Conservation (phyloP, 306 rosid species). For the Inga laurina region DNA sequence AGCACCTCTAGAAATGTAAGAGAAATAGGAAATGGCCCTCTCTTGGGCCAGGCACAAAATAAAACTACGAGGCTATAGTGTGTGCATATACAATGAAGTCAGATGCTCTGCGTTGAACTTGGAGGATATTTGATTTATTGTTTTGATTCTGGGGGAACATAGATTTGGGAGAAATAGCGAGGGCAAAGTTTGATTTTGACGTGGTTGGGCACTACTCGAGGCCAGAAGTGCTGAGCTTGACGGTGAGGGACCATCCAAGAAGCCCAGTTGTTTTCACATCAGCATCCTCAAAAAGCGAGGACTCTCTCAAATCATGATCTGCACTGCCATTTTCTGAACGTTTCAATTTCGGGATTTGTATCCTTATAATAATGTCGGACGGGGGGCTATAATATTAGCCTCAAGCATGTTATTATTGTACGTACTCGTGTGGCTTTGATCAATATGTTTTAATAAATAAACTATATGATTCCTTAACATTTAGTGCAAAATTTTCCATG, state of each 20-base stretch:
- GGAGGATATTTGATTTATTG: neutral
- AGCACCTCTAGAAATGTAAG: too few relatives aligned
- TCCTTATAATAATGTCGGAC: neutral
- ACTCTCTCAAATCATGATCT: slow-evolving; percentile 32
- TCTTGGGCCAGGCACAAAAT: too few relatives aligned
- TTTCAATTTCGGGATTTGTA: slow-evolving; percentile 7
- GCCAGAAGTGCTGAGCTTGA: slow-evolving; percentile 87
- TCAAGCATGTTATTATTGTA: neutral
- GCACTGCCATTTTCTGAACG: slow-evolving; percentile 5
- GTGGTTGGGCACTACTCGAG: slow-evolving; percentile 94
- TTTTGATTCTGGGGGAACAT: slow-evolving; percentile 20
- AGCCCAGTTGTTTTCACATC: slow-evolving; percentile 74
- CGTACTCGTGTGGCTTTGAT: neutral
- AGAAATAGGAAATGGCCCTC: too few relatives aligned
- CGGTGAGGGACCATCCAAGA: slow-evolving; percentile 74
- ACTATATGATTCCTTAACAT: neutral
- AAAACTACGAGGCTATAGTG: too few relatives aligned
- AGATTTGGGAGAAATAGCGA: slow-evolving; percentile 88
- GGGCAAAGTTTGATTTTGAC: slow-evolving; percentile 82
- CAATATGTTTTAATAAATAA: neutral
- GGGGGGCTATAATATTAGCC: neutral
- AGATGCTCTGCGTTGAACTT: neutral
- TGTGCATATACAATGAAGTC: too few relatives aligned
- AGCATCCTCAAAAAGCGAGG: slow-evolving; percentile 50
- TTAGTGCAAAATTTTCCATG: neutral